Conservation (phyloP, 805 yeast species). For the Priceomyces haplophilus region DNA sequence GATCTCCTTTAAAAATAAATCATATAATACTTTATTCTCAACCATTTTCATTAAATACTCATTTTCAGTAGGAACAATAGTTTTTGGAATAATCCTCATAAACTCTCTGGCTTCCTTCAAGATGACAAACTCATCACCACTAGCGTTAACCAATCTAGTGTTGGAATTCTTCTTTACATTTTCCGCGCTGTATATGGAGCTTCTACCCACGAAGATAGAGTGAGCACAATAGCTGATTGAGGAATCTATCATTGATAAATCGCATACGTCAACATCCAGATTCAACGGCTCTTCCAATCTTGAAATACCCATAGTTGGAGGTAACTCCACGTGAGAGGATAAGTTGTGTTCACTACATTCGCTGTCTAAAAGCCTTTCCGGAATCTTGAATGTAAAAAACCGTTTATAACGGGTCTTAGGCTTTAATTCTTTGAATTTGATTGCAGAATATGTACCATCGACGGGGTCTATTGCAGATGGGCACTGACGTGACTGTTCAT, state of each 20-base stretch:
- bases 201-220: conserved; percentile 38
- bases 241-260: conserved; percentile 27
- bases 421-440: conserved; percentile 14
- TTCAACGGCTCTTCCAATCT: conserved; percentile 13
- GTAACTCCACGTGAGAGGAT: conserved; percentile 30
- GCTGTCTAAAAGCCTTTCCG: conserved; percentile 33
- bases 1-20: conserved; percentile 23
- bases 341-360: conserved; percentile 34
- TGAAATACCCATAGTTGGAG: conserved; percentile 33
- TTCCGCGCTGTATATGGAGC: conserved; percentile 28
- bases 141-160: conserved; percentile 28
- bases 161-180: conserved; percentile 10
- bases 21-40: conserved; percentile 19
- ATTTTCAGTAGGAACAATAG: conserved; percentile 9
- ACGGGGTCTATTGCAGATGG: conserved; percentile 20
- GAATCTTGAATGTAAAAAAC: conserved; percentile 41
- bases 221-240: conserved; percentile 30
- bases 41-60: conserved; percentile 16
- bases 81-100: conserved; percentile 28
- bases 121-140: conserved; percentile 40
- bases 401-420: conserved; percentile 31
- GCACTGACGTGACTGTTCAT: conserved; percentile 12
- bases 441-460: conserved; percentile 22
- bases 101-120: conserved; percentile 26
- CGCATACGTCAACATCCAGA: conserved; percentile 16